Conservation (phyloP, 352 stramenopile species). For the Pythium phragmiticola region DNA sequence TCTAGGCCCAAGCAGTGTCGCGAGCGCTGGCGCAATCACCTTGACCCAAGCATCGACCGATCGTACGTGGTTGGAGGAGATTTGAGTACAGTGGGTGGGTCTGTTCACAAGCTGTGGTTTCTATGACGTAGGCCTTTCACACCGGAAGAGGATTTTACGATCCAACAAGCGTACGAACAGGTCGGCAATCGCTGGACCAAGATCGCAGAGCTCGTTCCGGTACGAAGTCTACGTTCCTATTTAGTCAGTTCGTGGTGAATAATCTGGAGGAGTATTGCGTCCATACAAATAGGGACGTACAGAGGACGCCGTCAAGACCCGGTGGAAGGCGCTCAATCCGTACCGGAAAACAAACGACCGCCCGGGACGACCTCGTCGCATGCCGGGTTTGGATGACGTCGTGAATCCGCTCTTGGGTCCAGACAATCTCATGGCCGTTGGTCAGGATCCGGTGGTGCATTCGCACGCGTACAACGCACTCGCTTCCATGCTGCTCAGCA, state of each 20-base stretch:
- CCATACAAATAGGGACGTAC: slow-evolving; percentile 43
- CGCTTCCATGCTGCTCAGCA: slow-evolving; percentile 20
- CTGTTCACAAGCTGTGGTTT: not conserved
- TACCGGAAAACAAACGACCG: slow-evolving; percentile 76
- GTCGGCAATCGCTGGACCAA: slow-evolving; percentile 96
- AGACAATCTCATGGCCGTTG: slow-evolving; percentile 9
- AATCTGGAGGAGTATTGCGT: too few species aligned
- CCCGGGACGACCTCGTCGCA: slow-evolving; percentile 61
- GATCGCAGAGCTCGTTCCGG: slow-evolving; percentile 83
- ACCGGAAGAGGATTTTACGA: slow-evolving; percentile 90
- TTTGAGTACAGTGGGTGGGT: not conserved
- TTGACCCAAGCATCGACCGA: slow-evolving; percentile 92
- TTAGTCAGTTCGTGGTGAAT: too few species aligned
- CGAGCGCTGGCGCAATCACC: slow-evolving; percentile 95
- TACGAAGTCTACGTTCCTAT: not conserved
- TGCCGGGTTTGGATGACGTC: slow-evolving; percentile 31
- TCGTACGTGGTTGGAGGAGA: slow-evolving; percentile 33
- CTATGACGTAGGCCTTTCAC: slow-evolving; percentile 62
- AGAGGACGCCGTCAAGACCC: slow-evolving; percentile 77
- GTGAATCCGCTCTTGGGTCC: slow-evolving; percentile 2
- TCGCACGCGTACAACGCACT: slow-evolving; percentile 11
- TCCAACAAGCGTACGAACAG: slow-evolving; percentile 88
- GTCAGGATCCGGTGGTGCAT: not conserved
- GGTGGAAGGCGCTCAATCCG: slow-evolving; percentile 82
- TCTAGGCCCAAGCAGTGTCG: slow-evolving; percentile 92